A percentile compares a stretch with the other conserved stretches of the same genome.
Evolutionary conservation across 2,329 filamentous ascomycete species (phyloP).

Genomic region (Arachnomyces sp.): DNA sequence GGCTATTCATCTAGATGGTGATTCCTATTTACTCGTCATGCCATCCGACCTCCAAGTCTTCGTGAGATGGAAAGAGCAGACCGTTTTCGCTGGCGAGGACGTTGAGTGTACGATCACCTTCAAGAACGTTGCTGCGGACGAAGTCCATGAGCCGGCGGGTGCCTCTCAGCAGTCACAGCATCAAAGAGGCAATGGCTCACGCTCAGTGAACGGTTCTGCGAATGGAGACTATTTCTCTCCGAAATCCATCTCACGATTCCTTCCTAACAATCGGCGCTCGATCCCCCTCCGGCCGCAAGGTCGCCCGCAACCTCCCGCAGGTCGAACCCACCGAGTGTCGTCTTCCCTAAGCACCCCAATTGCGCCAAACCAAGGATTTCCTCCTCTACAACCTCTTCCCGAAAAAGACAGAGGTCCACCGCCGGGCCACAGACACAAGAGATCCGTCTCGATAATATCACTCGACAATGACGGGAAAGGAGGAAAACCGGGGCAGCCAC

Average conservation of each 20-base stretch:
- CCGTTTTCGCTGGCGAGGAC: constrained; percentile 93
- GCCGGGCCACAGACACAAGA: constrained; percentile 56
- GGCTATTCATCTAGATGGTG: constrained; percentile 22
- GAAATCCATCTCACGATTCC: constrained; percentile 30
- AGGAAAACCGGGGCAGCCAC: constrained; percentile 25
- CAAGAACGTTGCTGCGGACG: constrained; percentile 63
- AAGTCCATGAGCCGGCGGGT: constrained; percentile 12
- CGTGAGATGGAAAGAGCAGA: constrained; percentile 88
- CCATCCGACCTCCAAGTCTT: constrained; percentile 83
- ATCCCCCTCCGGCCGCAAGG: constrained; percentile 22
- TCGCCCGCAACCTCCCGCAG: constrained; percentile 21
- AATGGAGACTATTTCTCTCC: constrained; percentile 31
- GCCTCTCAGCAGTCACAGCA: constrained; percentile 23
- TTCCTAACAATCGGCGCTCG: constrained; percentile 30
- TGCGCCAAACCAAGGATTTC: constrained; percentile 34
- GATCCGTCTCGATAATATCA: constrained; percentile 76
- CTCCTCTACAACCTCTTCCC: constrained; percentile 21
- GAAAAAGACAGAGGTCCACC: constrained; percentile 22
- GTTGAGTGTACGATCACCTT: constrained; percentile 95
- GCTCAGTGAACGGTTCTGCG: constrained; percentile 25
- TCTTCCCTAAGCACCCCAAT: constrained; percentile 35
- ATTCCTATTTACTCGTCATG: constrained; percentile 31
- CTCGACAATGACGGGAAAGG: constrained; percentile 49
- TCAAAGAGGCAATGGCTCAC: constrained; percentile 27
- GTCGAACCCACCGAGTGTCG: constrained; percentile 28